Evolutionary conservation across 2,329 filamentous ascomycete species (phyloP).

Genomic region (Ophiocordyceps unilateralis): DNA sequence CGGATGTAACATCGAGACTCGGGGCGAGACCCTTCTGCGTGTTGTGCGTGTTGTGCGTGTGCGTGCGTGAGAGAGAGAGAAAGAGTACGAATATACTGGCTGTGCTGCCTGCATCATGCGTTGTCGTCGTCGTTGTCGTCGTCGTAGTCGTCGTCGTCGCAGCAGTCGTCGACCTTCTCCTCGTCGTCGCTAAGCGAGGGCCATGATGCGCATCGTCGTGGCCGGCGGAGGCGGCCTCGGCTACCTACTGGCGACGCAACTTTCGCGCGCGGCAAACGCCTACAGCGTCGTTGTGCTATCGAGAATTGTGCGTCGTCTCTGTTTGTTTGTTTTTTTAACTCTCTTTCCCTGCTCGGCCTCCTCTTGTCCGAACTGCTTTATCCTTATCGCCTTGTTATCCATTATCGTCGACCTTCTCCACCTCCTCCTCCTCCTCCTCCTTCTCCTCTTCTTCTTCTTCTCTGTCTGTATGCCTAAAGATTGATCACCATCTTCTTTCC

Average conservation of each 20-base stretch:
- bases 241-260: slow-evolving; percentile 29
- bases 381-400: neutral
- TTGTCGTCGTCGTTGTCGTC: neutral
- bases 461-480: too few species aligned
- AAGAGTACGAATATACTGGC: too few species aligned
- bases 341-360: neutral
- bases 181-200: neutral
- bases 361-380: neutral
- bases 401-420: neutral
- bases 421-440: too few species aligned
- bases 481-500: too few species aligned
- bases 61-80: too few species aligned
- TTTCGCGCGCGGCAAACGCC: slow-evolving; percentile 38
- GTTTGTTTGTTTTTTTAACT: neutral
- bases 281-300: slow-evolving; percentile 58
- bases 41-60: too few species aligned
- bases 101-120: neutral
- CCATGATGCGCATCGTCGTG: slow-evolving; percentile 32
- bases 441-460: too few species aligned
- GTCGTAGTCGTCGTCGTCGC: neutral
- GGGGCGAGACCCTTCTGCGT: too few species aligned
- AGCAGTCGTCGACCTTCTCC: neutral
- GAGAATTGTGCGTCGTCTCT: slow-evolving; percentile 18
- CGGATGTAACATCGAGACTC: neutral
- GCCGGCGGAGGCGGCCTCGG: slow-evolving; percentile 28